These are phyloP conservation scores for Sporothrix inflata DNA, from an alignment of 2,329 filamentous ascomycete species.

Conservation along the genomic window DNA sequence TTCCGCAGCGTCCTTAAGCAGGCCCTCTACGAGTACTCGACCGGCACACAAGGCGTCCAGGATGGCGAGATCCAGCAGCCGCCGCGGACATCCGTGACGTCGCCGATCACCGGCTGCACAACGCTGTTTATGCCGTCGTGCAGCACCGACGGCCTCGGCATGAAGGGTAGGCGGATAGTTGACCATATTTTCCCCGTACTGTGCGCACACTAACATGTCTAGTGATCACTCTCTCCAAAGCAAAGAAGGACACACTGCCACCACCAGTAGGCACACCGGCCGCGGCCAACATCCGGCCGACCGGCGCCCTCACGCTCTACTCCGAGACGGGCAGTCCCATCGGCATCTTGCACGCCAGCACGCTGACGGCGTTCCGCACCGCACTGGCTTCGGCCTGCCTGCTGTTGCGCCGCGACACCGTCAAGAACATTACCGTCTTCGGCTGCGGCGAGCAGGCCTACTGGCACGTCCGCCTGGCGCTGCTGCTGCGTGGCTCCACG, in stretches of 20 bases:
- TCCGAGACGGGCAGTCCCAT: slow-evolving; percentile 62
- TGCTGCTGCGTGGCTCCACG: slow-evolving; percentile 71
- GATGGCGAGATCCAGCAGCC: slow-evolving; percentile 59
- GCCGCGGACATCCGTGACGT: slow-evolving; percentile 53
- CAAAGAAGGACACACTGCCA: slow-evolving; percentile 38
- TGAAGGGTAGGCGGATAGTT: slow-evolving; percentile 54
- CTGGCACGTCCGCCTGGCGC: slow-evolving; percentile 86
- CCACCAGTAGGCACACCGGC: slow-evolving; percentile 33
- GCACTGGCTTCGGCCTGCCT: slow-evolving; percentile 72
- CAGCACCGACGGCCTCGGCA: slow-evolving; percentile 64
- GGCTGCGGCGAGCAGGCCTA: slow-evolving; percentile 89
- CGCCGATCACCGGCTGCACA: slow-evolving; percentile 54
- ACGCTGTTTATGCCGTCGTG: slow-evolving; percentile 77
- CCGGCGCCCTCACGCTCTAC: slow-evolving; percentile 72
- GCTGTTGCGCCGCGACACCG: slow-evolving; percentile 64
- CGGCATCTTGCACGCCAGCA: slow-evolving; percentile 72
- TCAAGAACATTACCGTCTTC: slow-evolving; percentile 81
- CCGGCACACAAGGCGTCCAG: slow-evolving; percentile 51
- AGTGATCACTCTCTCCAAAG: slow-evolving; percentile 64
- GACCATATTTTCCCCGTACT: background rate
- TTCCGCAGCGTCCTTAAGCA: slow-evolving; percentile 54
- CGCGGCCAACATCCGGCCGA: slow-evolving; percentile 52
- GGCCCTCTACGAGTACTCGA: slow-evolving; percentile 66
- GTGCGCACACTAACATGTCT: background rate
- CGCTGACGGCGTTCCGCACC: slow-evolving; percentile 80